Evolutionary conservation across 345 rosid species (phyloP).

Genomic region (Citrus sinensis): DNA sequence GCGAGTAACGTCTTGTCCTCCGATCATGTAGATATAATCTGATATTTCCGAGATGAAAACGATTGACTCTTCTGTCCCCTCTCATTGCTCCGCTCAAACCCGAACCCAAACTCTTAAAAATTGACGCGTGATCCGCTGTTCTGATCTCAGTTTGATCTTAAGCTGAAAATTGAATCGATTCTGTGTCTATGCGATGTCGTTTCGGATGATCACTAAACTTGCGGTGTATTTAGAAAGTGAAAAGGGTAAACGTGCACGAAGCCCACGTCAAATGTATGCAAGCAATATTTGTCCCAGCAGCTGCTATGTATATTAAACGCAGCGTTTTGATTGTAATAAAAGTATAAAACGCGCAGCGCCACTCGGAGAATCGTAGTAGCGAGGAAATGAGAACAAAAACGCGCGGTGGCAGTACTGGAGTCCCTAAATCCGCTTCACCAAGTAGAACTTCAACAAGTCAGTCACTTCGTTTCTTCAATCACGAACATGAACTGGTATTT

Average conservation of each 20-base stretch:
- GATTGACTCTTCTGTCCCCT: not conserved
- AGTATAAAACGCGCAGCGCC: not conserved
- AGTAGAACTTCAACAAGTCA: not conserved
- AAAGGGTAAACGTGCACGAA: too few relatives aligned
- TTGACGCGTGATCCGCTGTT: not conserved
- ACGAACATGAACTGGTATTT: not conserved
- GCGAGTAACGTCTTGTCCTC: not conserved
- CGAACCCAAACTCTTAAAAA: not conserved
- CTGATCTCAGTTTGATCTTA: too few relatives aligned
- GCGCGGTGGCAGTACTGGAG: not conserved
- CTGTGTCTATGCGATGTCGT: not conserved
- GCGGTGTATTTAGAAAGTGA: not conserved
- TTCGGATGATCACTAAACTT: not conserved
- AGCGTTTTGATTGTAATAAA: not conserved
- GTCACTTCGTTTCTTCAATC: not conserved
- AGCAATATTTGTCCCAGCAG: not conserved
- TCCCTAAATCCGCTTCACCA: not conserved
- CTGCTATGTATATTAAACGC: not conserved
- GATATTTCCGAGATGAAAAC: too few relatives aligned
- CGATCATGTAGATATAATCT: too few relatives aligned
- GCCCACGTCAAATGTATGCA: not conserved
- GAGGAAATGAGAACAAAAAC: constrained; percentile 4
- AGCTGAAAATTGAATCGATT: too few relatives aligned
- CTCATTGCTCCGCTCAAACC: not conserved
- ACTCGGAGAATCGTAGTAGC: not conserved